Evolutionary conservation across 2,329 filamentous ascomycete species (phyloP).

Genomic region (Bipolaris cookei): DNA sequence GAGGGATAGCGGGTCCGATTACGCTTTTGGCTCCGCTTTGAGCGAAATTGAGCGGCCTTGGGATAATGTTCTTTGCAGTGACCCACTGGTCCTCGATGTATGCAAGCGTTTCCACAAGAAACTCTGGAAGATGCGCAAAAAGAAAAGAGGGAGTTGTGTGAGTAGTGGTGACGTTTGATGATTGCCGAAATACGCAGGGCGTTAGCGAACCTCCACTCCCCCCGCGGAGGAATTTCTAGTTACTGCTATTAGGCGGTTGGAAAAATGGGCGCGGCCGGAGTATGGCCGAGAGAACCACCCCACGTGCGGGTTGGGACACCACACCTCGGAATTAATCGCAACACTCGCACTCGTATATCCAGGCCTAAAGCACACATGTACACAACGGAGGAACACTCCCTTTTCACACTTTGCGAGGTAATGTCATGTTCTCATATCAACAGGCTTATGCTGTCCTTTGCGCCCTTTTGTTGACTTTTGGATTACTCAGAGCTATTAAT

Average conservation of each 20-base stretch:
- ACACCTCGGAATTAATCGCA: neutral
- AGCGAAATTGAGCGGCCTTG: neutral
- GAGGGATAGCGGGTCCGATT: slow-evolving; percentile 20
- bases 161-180: slow-evolving; percentile 30
- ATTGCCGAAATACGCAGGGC: slow-evolving; percentile 11
- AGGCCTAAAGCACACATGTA: neutral
- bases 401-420: neutral
- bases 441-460: neutral
- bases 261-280: slow-evolving; percentile 12
- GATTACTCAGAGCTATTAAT: neutral
- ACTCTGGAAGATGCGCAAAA: neutral
- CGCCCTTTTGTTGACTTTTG: neutral
- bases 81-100: neutral
- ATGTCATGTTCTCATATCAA: neutral
- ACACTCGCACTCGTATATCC: neutral
- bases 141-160: slow-evolving; percentile 14
- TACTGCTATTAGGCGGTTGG: slow-evolving; percentile 18
- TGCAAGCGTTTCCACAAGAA: neutral
- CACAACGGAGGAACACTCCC: too few species aligned
- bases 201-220: slow-evolving; percentile 27
- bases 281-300: slow-evolving; percentile 12
- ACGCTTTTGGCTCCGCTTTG: slow-evolving; percentile 13
- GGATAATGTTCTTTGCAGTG: neutral
- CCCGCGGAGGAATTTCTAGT: slow-evolving; percentile 28
- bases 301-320: slow-evolving; percentile 7